Evolutionary conservation across 2,329 filamentous ascomycete species (phyloP).

Genomic region (Cladophialophora carrionii): DNA sequence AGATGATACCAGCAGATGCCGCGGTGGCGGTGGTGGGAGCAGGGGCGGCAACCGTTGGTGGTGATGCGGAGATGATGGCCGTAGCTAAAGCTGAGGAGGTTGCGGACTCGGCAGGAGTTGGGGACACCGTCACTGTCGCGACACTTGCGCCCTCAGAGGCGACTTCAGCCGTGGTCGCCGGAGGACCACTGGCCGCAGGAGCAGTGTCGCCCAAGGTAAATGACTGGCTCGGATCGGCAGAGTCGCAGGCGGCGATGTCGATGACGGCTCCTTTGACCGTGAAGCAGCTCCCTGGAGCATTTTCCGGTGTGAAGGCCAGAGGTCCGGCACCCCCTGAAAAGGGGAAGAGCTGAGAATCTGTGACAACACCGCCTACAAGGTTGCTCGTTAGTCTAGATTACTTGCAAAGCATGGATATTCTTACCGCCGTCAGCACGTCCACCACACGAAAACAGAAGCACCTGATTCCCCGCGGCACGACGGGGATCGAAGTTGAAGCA

Average conservation of each 20-base stretch:
- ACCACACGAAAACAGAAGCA: slow-evolving; percentile 62
- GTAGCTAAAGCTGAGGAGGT: not conserved
- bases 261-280: slow-evolving; percentile 23
- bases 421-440: slow-evolving; percentile 59
- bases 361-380: slow-evolving; percentile 20
- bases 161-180: not conserved
- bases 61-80: not conserved
- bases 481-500: slow-evolving; percentile 63
- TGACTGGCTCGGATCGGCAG: slow-evolving; percentile 22
- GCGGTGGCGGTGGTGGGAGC: slow-evolving; percentile 2
- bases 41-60: not conserved
- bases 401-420: slow-evolving; percentile 22
- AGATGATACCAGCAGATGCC: slow-evolving; percentile 18
- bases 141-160: not conserved
- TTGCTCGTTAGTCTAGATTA: not conserved
- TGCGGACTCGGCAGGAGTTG: not conserved
- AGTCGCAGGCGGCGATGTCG: slow-evolving; percentile 27
- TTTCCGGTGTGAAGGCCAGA: slow-evolving; percentile 22
- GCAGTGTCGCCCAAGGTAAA: slow-evolving; percentile 26
- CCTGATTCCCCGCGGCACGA: slow-evolving; percentile 56
- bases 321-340: slow-evolving; percentile 26
- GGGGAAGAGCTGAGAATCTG: slow-evolving; percentile 31
- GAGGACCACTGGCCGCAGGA: not conserved
- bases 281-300: slow-evolving; percentile 28
- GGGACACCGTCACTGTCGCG: slow-evolving; percentile 2